Base-by-base conservation (phyloP, 139 green algal genomes). In the Coelastrella sp. region DNA sequence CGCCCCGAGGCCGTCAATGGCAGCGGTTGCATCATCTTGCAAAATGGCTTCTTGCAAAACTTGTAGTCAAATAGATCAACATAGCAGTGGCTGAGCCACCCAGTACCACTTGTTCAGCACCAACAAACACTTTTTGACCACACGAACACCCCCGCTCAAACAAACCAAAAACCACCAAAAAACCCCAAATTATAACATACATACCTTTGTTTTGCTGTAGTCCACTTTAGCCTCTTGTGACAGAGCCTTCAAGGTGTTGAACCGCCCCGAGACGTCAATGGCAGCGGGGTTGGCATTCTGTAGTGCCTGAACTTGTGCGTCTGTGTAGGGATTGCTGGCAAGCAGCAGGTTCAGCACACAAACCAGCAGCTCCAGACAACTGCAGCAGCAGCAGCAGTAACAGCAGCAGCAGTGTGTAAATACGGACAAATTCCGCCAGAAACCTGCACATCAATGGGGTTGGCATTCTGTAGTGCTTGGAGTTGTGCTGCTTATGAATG, bases 341-440 rank as follows among this genome's bases (percentile, higher is more conserved):
- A 92, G 71, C 13, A 95, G 86, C 61, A 94, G 57, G 19, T 90
- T 90, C 80, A 95, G 80, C 47, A 93, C 80, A 82, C 93, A 95
- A 16, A 91, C 90, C 47, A 95, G 89, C 61, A 95, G 89, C 83
- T 93, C 89, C 90, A 95, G 83, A 64, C 90, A 95, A 58, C 93
- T 95, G 90, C 90, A 86, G 3, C 5, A 73, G 17, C 19, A 32
- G 7, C 14, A n/a, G 16, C 68, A 89, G 68, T 4, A 64, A 4
- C 32, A 47, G 57, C 57, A 90, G 22, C 71, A 47, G 57, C 23
- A 85, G 8, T 10, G n/a, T 71, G 61, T 19, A 10, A 19, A 10
- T 71, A 19, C 10, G 8, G 8, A 71, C 10, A 10, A 71, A 71
- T 2, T 19, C 8, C 0, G 61, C 11, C 61, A 71, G 61, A 71